Evolutionary conservation across 495 filamentous ascomycete genomes (phyloP).

Genomic region (Chaetomium tenue): DNA sequence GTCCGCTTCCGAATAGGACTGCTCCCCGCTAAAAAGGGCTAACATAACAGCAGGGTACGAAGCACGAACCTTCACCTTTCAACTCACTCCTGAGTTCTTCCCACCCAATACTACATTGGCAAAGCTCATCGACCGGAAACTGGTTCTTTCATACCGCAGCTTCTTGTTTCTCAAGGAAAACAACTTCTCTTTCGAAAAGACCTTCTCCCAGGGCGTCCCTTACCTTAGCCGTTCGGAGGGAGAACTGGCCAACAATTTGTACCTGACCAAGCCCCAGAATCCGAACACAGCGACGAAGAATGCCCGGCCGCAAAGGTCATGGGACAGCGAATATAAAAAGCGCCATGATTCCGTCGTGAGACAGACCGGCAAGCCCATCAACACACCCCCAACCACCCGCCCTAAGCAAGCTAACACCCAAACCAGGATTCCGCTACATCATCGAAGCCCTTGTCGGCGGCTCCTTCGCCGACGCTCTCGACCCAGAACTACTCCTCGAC

Average conservation of each 20-base stretch:
- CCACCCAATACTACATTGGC: slow-evolving; percentile 15
- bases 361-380: background rate
- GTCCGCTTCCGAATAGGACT: background rate
- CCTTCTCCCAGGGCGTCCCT: slow-evolving; percentile 59
- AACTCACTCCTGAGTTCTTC: slow-evolving; percentile 18
- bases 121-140: slow-evolving; percentile 37
- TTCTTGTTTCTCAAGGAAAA: slow-evolving; percentile 61
- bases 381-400: background rate
- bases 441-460: slow-evolving; percentile 65
- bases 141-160: slow-evolving; percentile 47
- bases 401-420: background rate
- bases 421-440: slow-evolving; percentile 62
- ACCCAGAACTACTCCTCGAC: slow-evolving; percentile 33
- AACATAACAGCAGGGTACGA: background rate
- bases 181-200: slow-evolving; percentile 59
- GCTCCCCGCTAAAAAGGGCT: background rate
- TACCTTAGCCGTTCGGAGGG: slow-evolving; percentile 72
- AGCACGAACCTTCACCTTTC: slow-evolving; percentile 16
- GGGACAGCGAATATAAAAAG: slow-evolving; percentile 2
- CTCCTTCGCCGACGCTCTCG: slow-evolving; percentile 43
- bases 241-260: slow-evolving; percentile 36
- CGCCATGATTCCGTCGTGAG: background rate
- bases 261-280: background rate
- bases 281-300: background rate
- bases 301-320: background rate